These are phyloP conservation scores for Neurospora discreta DNA, from an alignment of 495 filamentous ascomycete genomes.

Conservation along the genomic window DNA sequence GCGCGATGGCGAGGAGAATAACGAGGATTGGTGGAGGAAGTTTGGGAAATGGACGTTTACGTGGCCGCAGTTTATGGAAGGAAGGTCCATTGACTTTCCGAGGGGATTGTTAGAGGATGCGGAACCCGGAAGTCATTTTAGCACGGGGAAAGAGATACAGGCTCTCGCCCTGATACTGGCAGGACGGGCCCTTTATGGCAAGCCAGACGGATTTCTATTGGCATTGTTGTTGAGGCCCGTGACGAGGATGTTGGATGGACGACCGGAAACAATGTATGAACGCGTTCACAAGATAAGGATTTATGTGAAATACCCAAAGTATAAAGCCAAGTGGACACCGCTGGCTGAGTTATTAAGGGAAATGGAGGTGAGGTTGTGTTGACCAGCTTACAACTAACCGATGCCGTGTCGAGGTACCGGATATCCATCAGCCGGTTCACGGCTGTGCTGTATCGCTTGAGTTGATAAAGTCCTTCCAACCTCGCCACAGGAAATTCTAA, in stretches of 20 bases:
- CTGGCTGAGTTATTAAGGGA: not conserved
- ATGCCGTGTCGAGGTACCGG: no score
- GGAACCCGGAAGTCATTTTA: not conserved
- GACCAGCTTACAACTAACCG: not conserved
- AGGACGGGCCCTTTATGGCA: not conserved
- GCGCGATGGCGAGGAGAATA: not conserved
- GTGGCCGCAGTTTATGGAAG: not conserved
- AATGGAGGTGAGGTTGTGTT: not conserved
- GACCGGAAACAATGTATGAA: not conserved
- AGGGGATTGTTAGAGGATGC: not conserved
- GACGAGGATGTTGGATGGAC: not conserved
- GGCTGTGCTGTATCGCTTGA: no score
- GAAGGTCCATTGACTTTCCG: not conserved
- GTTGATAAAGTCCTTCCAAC: not conserved
- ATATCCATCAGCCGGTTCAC: no score
- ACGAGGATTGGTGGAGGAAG: not conserved
- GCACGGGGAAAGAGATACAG: not conserved
- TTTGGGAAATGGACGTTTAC: not conserved
- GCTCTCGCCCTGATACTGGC: not conserved
- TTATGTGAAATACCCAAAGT: not conserved
- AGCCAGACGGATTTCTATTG: not conserved
- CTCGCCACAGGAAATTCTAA: not conserved
- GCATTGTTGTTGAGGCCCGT: not conserved
- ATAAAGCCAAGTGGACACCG: not conserved
- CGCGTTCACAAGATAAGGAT: not conserved